Evolutionary conservation across 257 asterid species (phyloP).

Genomic region (Nicotiana obtusifolia): DNA sequence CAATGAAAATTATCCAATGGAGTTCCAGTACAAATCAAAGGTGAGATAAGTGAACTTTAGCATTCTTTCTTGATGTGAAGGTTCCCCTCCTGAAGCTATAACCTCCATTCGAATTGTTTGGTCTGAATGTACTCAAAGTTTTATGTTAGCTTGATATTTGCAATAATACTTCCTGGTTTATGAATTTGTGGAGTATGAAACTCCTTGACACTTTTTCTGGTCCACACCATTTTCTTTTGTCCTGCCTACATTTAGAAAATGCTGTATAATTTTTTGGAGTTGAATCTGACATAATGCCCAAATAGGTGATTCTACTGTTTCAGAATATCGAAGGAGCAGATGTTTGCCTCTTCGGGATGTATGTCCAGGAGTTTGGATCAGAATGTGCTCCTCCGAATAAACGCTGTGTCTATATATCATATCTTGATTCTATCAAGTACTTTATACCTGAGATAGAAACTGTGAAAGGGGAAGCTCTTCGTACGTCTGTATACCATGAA

Average conservation of each 20-base stretch:
- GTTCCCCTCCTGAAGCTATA: background rate
- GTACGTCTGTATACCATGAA: constrained; percentile 73
- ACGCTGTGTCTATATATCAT: constrained; percentile 61
- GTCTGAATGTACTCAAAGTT: background rate
- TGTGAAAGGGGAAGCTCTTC: constrained; percentile 57
- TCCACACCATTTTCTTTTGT: background rate
- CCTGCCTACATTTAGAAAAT: background rate
- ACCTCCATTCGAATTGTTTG: background rate
- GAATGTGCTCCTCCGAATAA: constrained; percentile 68
- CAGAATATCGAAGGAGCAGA: constrained; percentile 75
- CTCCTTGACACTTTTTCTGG: background rate
- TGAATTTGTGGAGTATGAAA: background rate
- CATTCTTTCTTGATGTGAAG: background rate
- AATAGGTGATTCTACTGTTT: constrained; percentile 62
- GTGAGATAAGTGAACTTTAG: constrained; percentile 24
- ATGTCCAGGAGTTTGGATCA: constrained; percentile 74
- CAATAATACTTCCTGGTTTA: background rate
- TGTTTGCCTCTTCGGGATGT: constrained; percentile 70
- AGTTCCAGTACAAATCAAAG: constrained; percentile 69
- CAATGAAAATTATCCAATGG: constrained; percentile 46
- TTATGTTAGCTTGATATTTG: background rate
- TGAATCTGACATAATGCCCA: constrained; percentile 20
- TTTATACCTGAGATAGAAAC: constrained; percentile 58
- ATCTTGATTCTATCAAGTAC: constrained; percentile 73
- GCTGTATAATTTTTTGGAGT: background rate